Conservation (phyloP, 495 filamentous ascomycete genomes). For the Mycothermus thermophilus region DNA sequence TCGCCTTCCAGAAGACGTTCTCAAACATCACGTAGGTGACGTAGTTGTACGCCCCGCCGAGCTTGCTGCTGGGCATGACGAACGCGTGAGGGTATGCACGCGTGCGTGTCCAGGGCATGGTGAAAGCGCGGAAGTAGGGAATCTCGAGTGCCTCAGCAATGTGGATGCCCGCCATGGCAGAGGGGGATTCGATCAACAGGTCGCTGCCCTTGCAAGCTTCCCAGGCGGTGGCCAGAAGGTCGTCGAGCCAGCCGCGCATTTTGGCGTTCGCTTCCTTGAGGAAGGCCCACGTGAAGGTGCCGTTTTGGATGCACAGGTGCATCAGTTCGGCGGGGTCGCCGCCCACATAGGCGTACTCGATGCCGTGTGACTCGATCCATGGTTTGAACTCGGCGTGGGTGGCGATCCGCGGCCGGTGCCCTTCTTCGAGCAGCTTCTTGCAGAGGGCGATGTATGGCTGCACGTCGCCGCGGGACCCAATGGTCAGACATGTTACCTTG, state of each 20-base stretch:
- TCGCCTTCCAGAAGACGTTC: slow-evolving; percentile 91
- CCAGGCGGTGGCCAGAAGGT: slow-evolving; percentile 75
- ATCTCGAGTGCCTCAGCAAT: slow-evolving; percentile 93
- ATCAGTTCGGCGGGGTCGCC: slow-evolving; percentile 92
- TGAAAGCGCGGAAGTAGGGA: slow-evolving; percentile 94
- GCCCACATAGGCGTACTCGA: slow-evolving; percentile 76
- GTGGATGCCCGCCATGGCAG: slow-evolving; percentile 94
- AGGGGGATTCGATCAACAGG: slow-evolving; percentile 88
- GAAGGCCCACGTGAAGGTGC: slow-evolving; percentile 93
- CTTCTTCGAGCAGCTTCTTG: slow-evolving; percentile 77
- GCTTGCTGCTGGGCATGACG: slow-evolving; percentile 82
- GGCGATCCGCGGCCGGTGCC: slow-evolving; percentile 76
- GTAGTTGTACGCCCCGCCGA: slow-evolving; percentile 90
- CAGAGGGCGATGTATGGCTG: slow-evolving; percentile 96
- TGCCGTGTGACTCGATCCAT: slow-evolving; percentile 84
- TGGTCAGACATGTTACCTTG: slow-evolving; percentile 85
- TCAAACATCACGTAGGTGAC: slow-evolving; percentile 96
- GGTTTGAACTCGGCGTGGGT: slow-evolving; percentile 80
- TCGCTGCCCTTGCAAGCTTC: slow-evolving; percentile 74
- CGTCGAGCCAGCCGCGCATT: slow-evolving; percentile 90
- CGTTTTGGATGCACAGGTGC: slow-evolving; percentile 89
- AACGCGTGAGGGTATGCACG: slow-evolving; percentile 95
- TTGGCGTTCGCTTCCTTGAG: slow-evolving; percentile 73
- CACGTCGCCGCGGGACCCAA: slow-evolving; percentile 90
- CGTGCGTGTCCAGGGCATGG: slow-evolving; percentile 97